Evolutionary conservation across 2,329 filamentous ascomycete genomes (phyloP).

Genomic region (Aspergillus udagawae): DNA sequence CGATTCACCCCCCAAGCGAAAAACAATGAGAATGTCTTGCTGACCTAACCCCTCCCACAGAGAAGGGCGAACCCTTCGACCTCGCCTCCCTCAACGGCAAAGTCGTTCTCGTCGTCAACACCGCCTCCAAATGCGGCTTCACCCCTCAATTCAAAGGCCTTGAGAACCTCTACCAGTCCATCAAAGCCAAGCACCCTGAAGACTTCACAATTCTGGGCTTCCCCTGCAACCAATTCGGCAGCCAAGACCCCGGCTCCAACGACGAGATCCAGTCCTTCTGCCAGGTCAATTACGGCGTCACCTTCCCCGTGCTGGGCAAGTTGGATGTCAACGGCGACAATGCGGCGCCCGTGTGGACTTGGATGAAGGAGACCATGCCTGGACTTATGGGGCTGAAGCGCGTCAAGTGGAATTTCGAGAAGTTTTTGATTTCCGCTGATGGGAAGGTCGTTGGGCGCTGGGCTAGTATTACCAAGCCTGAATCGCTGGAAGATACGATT

Average conservation of each 20-base stretch:
- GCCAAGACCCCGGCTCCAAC: constrained; percentile 80
- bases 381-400: constrained; percentile 83
- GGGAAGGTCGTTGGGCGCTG: constrained; percentile 81
- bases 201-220: constrained; percentile 89
- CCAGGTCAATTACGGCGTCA: constrained; percentile 90
- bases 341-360: constrained; percentile 76
- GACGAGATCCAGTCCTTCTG: constrained; percentile 82
- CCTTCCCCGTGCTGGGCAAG: constrained; percentile 88
- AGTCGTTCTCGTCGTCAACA: constrained; percentile 95
- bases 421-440: constrained; percentile 85
- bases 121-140: constrained; percentile 97
- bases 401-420: constrained; percentile 99
- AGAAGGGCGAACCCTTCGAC: constrained; percentile 68
- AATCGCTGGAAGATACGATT: constrained; percentile 70
- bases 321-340: constrained; percentile 86
- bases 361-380: constrained; percentile 66
- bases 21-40: background rate
- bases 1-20: background rate
- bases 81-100: constrained; percentile 77
- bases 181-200: constrained; percentile 66
- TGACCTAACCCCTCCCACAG: constrained; percentile 39
- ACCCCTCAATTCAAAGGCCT: constrained; percentile 91
- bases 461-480: constrained; percentile 85
- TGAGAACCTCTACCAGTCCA: constrained; percentile 79
- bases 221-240: constrained; percentile 96